Base-by-base conservation (phyloP, 2,329 filamentous ascomycete species). In the Biscogniauxia sp. region DNA sequence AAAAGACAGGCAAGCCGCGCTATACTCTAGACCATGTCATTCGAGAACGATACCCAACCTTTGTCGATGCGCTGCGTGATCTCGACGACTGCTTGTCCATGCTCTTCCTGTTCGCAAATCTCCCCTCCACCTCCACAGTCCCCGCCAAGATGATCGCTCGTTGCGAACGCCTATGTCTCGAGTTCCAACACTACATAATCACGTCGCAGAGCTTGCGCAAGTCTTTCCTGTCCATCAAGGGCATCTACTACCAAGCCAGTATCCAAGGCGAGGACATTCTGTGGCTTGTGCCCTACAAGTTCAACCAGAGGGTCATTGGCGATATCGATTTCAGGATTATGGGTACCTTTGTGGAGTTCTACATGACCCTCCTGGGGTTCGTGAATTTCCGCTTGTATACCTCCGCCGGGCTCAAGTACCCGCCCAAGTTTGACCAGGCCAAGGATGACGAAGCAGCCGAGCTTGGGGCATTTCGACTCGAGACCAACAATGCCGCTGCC, bases 241-340 rank as follows among this genome's bases (percentile, higher is more conserved):
- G 95, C 64, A 98, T 99, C 72, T 99, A 99, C 81, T 99, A 98
- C 79, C 94, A 98, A 79, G 95, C 94, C 23, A 97, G 89, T 56
- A 96, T 99, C 64, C 92, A 97, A 76, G 95, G 95, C 54, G 93
- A 99, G 79, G 94, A 98, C 72, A 90, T 99, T 55, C 82, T 98
- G 67, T 99, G 95, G 95, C 83, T 99, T 49, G 94, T 97, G 11
- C 95, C 95, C 0, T 99, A 99, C 81, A 92, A 92, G 76, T 99
- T 99, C 79, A 97, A 98, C 73, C 95, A 99, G 81, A 85, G 91
- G 68, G 89, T 97, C 15, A 91, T 95, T 50, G 92, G 90, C 60
- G 95, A 99, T 76, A 90, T 99, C 66, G 95, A 99, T 77, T 99
- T 97, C 80, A 85, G 95, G 72, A 99, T 99, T 78, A 99, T 99